These are phyloP conservation scores for Maudiozyma humilis DNA, from an alignment of 1,139 yeast species.

Conservation along the genomic window DNA sequence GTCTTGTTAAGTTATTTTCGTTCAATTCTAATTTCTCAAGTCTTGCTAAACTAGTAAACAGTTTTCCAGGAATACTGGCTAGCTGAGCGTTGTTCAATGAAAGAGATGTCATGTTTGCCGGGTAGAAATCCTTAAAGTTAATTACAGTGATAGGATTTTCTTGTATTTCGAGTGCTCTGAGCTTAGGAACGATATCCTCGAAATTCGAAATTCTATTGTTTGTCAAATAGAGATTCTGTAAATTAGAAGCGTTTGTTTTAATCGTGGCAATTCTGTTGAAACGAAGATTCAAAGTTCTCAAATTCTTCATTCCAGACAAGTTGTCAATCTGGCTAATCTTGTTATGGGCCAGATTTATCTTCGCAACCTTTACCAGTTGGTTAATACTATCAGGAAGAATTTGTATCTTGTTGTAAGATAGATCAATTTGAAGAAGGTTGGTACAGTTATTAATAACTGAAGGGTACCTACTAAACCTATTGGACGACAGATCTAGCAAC, in stretches of 20 bases:
- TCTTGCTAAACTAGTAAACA: conserved; percentile 54
- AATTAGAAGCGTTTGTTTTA: conserved; percentile 52
- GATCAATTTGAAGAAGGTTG: conserved; percentile 58
- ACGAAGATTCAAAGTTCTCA: conserved; percentile 70
- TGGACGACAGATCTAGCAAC: conserved; percentile 69
- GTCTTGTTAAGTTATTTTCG: conserved; percentile 69
- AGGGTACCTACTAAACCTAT: conserved; percentile 63
- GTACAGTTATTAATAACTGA: conserved; percentile 56
- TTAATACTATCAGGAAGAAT: conserved; percentile 56
- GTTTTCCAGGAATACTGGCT: conserved; percentile 59
- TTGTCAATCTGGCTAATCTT: conserved; percentile 43
- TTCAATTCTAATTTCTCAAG: conserved; percentile 71
- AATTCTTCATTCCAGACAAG: conserved; percentile 44
- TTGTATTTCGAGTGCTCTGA: conserved; percentile 50
- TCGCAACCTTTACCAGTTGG: conserved; percentile 50
- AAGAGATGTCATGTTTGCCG: conserved; percentile 58
- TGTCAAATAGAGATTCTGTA: conserved; percentile 67
- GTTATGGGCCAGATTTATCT: conserved; percentile 70
- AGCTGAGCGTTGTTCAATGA: conserved; percentile 78
- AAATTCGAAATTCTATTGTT: conserved; percentile 72
- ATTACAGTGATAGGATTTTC: conserved; percentile 78
- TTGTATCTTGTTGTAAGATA: conserved; percentile 71
- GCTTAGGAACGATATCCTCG: conserved; percentile 49
- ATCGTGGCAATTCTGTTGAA: conserved; percentile 63
- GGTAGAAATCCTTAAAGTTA: conserved; percentile 48